Evolutionary conservation across 2,329 filamentous ascomycete genomes (phyloP).

Genomic region (Aspergillus puulaauensis): DNA sequence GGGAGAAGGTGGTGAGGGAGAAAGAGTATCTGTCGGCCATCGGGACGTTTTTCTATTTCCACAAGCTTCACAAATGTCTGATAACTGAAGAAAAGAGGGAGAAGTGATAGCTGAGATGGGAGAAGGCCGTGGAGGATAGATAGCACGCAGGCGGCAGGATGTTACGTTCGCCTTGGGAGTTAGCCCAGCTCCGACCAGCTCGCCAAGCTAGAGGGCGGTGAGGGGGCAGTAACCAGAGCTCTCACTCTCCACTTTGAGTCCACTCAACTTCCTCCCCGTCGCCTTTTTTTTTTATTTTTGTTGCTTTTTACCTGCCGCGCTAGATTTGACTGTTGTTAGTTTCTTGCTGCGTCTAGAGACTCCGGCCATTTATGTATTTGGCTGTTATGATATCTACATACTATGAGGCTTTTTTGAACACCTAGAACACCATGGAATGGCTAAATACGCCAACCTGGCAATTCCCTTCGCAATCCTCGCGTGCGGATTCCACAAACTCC

Average conservation of each 20-base stretch:
- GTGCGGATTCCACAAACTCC: slow-evolving; percentile 7
- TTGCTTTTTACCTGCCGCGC: slow-evolving; percentile 14
- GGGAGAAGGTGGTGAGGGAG: slow-evolving; percentile 98
- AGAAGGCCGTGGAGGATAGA: slow-evolving; percentile 19
- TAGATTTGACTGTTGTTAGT: neutral
- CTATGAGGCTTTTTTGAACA: slow-evolving; percentile 4
- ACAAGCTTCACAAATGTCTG: slow-evolving; percentile 15
- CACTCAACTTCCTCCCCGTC: neutral
- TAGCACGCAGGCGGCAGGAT: slow-evolving; percentile 31
- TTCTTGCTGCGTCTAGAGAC: neutral
- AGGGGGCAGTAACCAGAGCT: slow-evolving; percentile 21
- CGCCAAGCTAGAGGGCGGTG: slow-evolving; percentile 22
- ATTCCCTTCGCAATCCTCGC: slow-evolving; percentile 19
- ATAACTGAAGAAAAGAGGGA: slow-evolving; percentile 3
- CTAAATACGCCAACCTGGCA: slow-evolving; percentile 28
- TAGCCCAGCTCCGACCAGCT: slow-evolving; percentile 13
- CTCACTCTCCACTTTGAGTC: slow-evolving; percentile 8
- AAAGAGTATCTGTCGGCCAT: slow-evolving; percentile 99
- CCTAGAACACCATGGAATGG: slow-evolving; percentile 10
- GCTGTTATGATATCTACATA: slow-evolving; percentile 1
- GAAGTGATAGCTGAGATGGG: slow-evolving; percentile 13
- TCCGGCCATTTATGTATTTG: slow-evolving; percentile 19
- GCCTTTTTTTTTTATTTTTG: slow-evolving; percentile 14
- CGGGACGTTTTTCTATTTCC: slow-evolving; percentile 29
- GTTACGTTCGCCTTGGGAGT: slow-evolving; percentile 26